Conservation (phyloP, 192 early-diverging fungal species). For the Backusella parvicylindrica region DNA sequence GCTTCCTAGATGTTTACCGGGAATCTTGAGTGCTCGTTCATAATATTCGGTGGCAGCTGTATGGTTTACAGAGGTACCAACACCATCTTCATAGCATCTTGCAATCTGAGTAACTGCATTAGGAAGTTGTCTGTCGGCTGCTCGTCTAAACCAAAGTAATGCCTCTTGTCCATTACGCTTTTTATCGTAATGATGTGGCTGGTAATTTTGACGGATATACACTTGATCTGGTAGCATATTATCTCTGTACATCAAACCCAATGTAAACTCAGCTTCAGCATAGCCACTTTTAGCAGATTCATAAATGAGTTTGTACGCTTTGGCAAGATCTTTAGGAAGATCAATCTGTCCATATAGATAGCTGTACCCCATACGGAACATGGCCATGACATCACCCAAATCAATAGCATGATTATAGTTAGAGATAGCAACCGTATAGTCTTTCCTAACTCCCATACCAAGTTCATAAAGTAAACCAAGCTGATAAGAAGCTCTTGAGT, state of each 20-base stretch:
- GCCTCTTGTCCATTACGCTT: conserved; percentile 16
- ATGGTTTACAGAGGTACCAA: conserved; percentile 25
- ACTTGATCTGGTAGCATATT: neutral
- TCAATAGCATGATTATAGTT: conserved; percentile 27
- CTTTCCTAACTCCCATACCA: conserved; percentile 22
- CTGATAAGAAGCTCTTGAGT: conserved; percentile 19
- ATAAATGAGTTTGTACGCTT: conserved; percentile 19
- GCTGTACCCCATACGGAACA: neutral
- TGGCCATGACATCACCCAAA: neutral
- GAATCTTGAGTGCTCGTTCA: conserved; percentile 17
- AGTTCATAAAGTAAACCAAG: conserved; percentile 33
- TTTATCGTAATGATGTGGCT: neutral
- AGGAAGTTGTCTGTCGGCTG: conserved; percentile 27
- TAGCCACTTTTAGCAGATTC: conserved; percentile 20
- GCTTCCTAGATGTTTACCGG: neutral
- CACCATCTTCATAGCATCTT: conserved; percentile 34
- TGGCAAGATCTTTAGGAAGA: conserved; percentile 5
- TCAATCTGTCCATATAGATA: neutral
- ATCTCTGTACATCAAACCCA: conserved; percentile 34
- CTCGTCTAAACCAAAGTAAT: conserved; percentile 35
- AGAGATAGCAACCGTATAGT: conserved; percentile 16
- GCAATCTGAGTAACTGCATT: conserved; percentile 30
- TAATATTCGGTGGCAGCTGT: conserved; percentile 27
- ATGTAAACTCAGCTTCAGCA: conserved; percentile 19
- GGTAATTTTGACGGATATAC: neutral